Percentiles rank a stretch among this genome's conserved stretches.
phyloP scores from a whole-genome alignment of 1,139 yeast species.

The Candida labiduridarum region DNA sequence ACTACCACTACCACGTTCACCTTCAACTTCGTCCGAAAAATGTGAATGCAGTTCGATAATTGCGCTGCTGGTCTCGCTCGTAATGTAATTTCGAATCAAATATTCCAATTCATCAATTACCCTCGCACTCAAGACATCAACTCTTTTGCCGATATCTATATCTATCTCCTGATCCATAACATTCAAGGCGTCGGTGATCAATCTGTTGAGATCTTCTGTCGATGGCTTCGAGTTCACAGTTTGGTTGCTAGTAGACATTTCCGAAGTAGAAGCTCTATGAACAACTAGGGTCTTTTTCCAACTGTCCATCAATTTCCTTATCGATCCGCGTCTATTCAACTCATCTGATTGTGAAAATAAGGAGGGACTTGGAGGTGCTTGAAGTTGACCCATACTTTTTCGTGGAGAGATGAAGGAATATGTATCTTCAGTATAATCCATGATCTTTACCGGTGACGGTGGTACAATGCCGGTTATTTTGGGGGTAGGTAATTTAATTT shows the following conservation, averaged over 20 bases:
- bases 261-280: constrained; percentile 5
- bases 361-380: constrained; percentile 11
- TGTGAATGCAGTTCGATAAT: constrained; percentile 24
- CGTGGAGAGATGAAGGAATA: constrained; percentile 7
- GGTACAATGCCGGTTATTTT: constrained; percentile 53
- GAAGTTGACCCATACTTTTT: constrained; percentile 3
- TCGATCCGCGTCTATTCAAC: constrained; percentile 36
- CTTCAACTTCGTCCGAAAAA: neutral
- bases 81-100: constrained; percentile 39
- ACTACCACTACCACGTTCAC: constrained; percentile 14
- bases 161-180: constrained; percentile 17
- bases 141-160: constrained; percentile 42
- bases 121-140: constrained; percentile 78
- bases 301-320: constrained; percentile 43
- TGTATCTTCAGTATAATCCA: constrained; percentile 38
- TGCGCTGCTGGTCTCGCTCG: constrained; percentile 26
- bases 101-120: constrained; percentile 72
- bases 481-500: constrained; percentile 50
- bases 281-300: constrained; percentile 36
- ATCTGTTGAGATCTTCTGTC: constrained; percentile 16
- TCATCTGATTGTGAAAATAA: constrained; percentile 10
- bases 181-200: constrained; percentile 15
- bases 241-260: neutral
- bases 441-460: constrained; percentile 67
- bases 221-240: neutral